Evolutionary conservation across 2,329 filamentous ascomycete genomes (phyloP).

Genomic region (Colletotrichum destructivum): DNA sequence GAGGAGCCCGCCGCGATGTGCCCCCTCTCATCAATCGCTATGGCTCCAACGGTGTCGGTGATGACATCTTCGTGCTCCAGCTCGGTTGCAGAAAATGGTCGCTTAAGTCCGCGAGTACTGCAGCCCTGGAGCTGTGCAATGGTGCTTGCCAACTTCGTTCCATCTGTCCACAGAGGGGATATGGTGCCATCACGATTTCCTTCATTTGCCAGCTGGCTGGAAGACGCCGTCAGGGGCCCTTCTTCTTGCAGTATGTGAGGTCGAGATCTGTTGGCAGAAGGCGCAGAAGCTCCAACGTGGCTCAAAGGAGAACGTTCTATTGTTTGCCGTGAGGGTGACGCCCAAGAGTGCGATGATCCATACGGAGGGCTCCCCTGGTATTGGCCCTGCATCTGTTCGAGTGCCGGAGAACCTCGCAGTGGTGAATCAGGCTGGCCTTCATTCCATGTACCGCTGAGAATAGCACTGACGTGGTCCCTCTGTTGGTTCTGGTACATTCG

Average conservation of each 20-base stretch:
- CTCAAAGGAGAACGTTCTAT: slow-evolving; percentile 48
- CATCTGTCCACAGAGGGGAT: slow-evolving; percentile 38
- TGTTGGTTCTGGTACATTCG: slow-evolving; percentile 39
- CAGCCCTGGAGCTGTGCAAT: slow-evolving; percentile 38
- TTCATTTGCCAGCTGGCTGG: slow-evolving; percentile 23
- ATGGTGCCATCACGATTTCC: slow-evolving; percentile 40
- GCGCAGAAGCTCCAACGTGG: slow-evolving; percentile 45
- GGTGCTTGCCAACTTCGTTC: slow-evolving; percentile 27
- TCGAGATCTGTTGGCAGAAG: slow-evolving; percentile 26
- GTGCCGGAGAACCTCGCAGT: slow-evolving; percentile 45
- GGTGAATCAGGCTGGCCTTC: slow-evolving; percentile 75
- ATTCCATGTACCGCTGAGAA: slow-evolving; percentile 73
- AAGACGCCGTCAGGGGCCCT: not conserved
- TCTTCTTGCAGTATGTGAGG: slow-evolving; percentile 18
- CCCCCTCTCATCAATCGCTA: slow-evolving; percentile 88
- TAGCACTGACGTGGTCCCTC: slow-evolving; percentile 68
- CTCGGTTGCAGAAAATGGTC: slow-evolving; percentile 47
- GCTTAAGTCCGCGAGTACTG: slow-evolving; percentile 54
- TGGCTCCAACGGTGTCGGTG: slow-evolving; percentile 95
- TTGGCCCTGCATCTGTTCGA: slow-evolving; percentile 21
- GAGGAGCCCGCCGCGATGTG: slow-evolving; percentile 95
- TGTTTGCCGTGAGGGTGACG: slow-evolving; percentile 30
- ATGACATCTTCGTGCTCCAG: slow-evolving; percentile 72
- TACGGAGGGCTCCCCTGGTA: slow-evolving; percentile 2
- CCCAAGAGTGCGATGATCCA: slow-evolving; percentile 22